Evolutionary conservation across 2,329 filamentous ascomycete genomes (phyloP), one percentile per base, ranked within the genome.

Genomic region (Fusarium subtropicale): DNA sequence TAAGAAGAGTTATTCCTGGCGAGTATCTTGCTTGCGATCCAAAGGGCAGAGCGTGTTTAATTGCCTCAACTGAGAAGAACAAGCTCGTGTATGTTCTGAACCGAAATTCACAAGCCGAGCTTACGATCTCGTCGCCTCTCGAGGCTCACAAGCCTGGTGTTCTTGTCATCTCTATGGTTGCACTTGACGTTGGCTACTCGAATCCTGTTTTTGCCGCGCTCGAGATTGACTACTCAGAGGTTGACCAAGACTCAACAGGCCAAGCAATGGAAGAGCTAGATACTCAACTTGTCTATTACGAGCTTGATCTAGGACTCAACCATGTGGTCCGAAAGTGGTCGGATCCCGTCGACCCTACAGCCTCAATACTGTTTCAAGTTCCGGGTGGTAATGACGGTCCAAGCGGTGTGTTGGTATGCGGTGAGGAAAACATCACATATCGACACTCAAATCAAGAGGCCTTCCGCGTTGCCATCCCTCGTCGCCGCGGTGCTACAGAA

Each of bases 21-120:
- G 94, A 99, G 80, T 99, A 97, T 76, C 87, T 99, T 30, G 96
- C 95, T 9, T 93, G 93, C 54, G 96, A 99, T 76, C 96, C 96
- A 30, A 97, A 97, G 80, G 96, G 96, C 58, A 90, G 96, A 82
- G 97, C 97, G 57, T 97, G 95, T 77, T 86, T 99, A 77, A 92
- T 98, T 66, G 94, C 96, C 12, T 95, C 94, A 7, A 87, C 95
- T 57, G 97, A 99, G 83, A 99, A 99, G 87, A 99, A 98, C 84
- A 99, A 99, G 84, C 91, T 99, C 59, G 96, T 99, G 72, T 99
- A 99, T 81, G 95, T 99, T 75, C 86, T 99, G 72, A 98, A 98
- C 80, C 91, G 97, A 71, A 97, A 97, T 81, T 88, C 94, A 5
- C 93, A 98, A 80, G 94, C 94, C 20, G 93, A 97, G 79, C 88